A percentile compares a stretch with the other conserved stretches of the same genome.
Conservation (phyloP, 805 yeast genomes). For the Saccharomyces jurei region DNA sequence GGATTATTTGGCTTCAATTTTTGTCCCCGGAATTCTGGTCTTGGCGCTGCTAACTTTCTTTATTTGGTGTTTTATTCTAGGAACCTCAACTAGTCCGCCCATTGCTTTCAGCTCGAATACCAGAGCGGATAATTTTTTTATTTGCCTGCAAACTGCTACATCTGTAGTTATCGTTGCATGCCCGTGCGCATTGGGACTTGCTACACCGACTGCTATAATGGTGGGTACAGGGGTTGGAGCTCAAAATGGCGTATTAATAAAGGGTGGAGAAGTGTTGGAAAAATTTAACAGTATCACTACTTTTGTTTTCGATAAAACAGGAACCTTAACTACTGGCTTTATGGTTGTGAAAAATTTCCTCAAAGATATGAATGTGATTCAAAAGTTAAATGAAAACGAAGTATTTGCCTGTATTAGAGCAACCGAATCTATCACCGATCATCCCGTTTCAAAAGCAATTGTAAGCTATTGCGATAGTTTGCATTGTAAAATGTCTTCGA, state of each 20-base stretch:
- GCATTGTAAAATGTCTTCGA: neutral
- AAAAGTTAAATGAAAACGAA: slow-evolving; percentile 6
- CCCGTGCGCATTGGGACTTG: slow-evolving; percentile 95
- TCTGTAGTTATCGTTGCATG: slow-evolving; percentile 96
- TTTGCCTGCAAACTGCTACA: slow-evolving; percentile 71
- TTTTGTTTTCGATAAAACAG: slow-evolving; percentile 89
- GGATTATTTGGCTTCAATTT: slow-evolving; percentile 73
- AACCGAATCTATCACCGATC: slow-evolving; percentile 69
- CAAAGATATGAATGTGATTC: neutral
- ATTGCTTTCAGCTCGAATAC: slow-evolving; percentile 34
- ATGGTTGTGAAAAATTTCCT: slow-evolving; percentile 42
- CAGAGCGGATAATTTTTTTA: slow-evolving; percentile 49
- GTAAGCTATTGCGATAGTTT: slow-evolving; percentile 30
- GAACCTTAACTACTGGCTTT: slow-evolving; percentile 82
- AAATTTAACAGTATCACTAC: slow-evolving; percentile 53
- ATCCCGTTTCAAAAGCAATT: slow-evolving; percentile 78
- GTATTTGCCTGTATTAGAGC: slow-evolving; percentile 20
- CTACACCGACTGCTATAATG: slow-evolving; percentile 98
- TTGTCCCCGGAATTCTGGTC: slow-evolving; percentile 67
- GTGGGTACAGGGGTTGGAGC: slow-evolving; percentile 98
- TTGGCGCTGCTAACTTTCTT: slow-evolving; percentile 61
- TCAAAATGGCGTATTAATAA: slow-evolving; percentile 75
- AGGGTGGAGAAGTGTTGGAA: slow-evolving; percentile 88
- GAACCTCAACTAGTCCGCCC: slow-evolving; percentile 37
- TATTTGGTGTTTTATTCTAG: slow-evolving; percentile 40